Evolutionary conservation across 768 basidiomycete genomes (phyloP).

Genomic region (Coprinopsis strossmayeri): DNA sequence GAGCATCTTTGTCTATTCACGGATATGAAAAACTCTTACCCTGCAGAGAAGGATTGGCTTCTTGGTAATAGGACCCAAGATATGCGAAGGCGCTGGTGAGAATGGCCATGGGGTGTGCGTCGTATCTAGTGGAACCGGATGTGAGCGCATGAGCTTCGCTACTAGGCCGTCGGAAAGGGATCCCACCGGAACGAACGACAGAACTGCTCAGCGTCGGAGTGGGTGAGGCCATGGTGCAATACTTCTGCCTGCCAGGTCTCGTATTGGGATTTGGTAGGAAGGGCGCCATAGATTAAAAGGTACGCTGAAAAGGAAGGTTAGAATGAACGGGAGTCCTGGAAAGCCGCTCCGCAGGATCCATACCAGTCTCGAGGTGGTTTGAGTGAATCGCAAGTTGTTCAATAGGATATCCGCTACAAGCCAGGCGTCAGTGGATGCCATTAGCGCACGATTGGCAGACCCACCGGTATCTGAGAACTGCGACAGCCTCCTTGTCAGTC

Average conservation of each 20-base stretch:
- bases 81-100: slow-evolving; percentile 84
- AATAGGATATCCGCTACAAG: slow-evolving; percentile 92
- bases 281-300: slow-evolving; percentile 81
- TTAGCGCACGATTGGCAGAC: too few species aligned
- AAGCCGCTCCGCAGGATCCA: too few species aligned
- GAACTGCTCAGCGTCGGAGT: slow-evolving; percentile 64
- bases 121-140: slow-evolving; percentile 55
- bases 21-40: slow-evolving; percentile 36
- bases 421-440: too few species aligned
- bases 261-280: slow-evolving; percentile 60
- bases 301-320: slow-evolving; percentile 41
- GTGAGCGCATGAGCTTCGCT: too few species aligned
- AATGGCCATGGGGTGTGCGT: slow-evolving; percentile 91
- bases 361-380: slow-evolving; percentile 67
- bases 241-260: slow-evolving; percentile 67
- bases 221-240: slow-evolving; percentile 65
- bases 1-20: neutral
- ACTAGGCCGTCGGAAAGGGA: neutral
- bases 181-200: slow-evolving; percentile 59
- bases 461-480: slow-evolving; percentile 71
- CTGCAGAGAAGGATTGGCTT: slow-evolving; percentile 84
- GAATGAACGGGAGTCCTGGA: neutral
- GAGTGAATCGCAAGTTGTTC: slow-evolving; percentile 82
- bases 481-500: neutral
- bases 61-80: slow-evolving; percentile 79